Evolutionary conservation across 2,329 filamentous ascomycete species (phyloP).

Genomic region (Achaetomium macrosporum): DNA sequence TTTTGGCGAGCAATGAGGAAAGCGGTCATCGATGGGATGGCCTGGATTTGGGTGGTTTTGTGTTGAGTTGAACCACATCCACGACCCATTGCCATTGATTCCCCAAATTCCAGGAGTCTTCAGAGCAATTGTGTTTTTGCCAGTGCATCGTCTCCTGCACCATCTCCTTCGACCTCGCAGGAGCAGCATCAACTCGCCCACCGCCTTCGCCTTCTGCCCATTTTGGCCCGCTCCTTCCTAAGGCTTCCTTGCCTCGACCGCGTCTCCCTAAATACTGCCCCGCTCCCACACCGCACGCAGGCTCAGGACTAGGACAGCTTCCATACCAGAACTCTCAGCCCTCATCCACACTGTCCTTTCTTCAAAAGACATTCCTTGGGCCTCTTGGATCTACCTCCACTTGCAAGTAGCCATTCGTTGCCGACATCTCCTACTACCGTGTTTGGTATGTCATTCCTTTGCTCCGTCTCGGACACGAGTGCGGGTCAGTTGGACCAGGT

Average conservation of each 20-base stretch:
- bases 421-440: background rate
- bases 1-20: constrained; percentile 27
- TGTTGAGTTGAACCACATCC: constrained; percentile 6
- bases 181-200: no score
- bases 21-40: constrained; percentile 11
- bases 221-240: background rate
- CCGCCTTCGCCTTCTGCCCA: background rate
- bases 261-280: no score
- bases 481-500: background rate
- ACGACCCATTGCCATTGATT: background rate
- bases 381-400: background rate
- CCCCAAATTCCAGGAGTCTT: no score
- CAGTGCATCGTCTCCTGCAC: no score
- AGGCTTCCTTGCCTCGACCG: no score
- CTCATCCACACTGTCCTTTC: background rate
- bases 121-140: no score
- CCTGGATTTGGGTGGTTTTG: constrained; percentile 13
- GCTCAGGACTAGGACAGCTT: background rate
- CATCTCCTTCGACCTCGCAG: no score
- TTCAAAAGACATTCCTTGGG: background rate
- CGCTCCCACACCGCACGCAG: no score
- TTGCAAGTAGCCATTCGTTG: background rate
- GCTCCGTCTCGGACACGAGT: background rate
- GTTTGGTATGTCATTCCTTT: background rate
- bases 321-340: background rate